Conservation (phyloP, 345 rosid species). For the Erodium maritimum region DNA sequence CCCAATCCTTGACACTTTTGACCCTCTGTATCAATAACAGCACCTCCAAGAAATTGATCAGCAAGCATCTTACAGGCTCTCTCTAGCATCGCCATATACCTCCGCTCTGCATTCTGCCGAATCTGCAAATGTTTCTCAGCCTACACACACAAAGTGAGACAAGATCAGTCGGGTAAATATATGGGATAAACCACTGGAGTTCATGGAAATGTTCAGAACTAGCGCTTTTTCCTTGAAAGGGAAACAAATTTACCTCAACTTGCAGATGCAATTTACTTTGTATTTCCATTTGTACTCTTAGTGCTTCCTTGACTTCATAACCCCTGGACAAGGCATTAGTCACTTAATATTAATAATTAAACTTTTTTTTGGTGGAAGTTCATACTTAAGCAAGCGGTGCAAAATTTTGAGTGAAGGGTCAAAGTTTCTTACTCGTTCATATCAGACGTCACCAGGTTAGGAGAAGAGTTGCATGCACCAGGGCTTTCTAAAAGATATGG, state of each 20-base stretch:
- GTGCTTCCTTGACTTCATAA: slow-evolving; percentile 58
- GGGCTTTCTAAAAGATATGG: slow-evolving; percentile 43
- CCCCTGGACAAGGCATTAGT: slow-evolving; percentile 23
- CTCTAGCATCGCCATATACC: slow-evolving; percentile 55
- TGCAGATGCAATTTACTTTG: slow-evolving; percentile 69
- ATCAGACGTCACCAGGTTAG: slow-evolving; percentile 32
- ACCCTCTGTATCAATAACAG: slow-evolving; percentile 18
- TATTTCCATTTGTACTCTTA: slow-evolving; percentile 74
- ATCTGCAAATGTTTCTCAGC: slow-evolving; percentile 60
- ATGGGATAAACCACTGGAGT: neutral
- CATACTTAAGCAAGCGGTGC: too few relatives aligned
- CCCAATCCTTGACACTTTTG: slow-evolving; percentile 19
- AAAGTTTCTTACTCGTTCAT: slow-evolving; percentile 47
- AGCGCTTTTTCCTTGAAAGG: neutral
- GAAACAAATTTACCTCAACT: slow-evolving; percentile 39
- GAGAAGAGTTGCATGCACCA: slow-evolving; percentile 26
- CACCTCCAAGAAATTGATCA: slow-evolving; percentile 36
- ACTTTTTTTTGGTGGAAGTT: too few relatives aligned
- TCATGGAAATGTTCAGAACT: neutral
- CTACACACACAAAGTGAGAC: slow-evolving; percentile 13
- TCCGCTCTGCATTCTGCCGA: slow-evolving; percentile 50
- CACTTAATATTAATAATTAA: neutral
- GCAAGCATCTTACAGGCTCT: slow-evolving; percentile 63
- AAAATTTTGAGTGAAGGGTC: neutral
- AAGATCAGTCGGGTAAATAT: neutral